Conservation (phyloP, 2,329 filamentous ascomycete species). For the Epichloe typhina region DNA sequence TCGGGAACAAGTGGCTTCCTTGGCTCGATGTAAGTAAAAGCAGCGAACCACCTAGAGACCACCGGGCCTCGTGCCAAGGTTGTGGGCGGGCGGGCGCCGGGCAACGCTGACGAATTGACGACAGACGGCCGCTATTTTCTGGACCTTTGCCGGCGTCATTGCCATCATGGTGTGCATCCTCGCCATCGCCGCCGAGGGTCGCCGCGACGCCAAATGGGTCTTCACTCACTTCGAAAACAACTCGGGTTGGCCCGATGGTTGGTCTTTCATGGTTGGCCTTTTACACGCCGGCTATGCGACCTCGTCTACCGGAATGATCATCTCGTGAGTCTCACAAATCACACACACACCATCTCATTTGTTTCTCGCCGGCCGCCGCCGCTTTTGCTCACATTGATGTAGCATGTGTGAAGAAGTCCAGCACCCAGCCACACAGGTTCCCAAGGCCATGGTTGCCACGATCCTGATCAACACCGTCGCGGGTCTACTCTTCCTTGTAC, state of each 20-base stretch:
- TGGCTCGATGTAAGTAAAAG: slow-evolving; percentile 51
- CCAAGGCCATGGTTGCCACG: slow-evolving; percentile 58
- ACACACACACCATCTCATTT: not conserved
- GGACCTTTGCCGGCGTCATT: slow-evolving; percentile 59
- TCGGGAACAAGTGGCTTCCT: slow-evolving; percentile 55
- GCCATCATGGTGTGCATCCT: slow-evolving; percentile 50
- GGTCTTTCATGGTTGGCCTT: slow-evolving; percentile 62
- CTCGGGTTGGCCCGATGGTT: slow-evolving; percentile 57
- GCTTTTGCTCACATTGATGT: not conserved
- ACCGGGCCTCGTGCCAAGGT: slow-evolving; percentile 3
- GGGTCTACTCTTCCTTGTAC: slow-evolving; percentile 55
- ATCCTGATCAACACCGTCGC: slow-evolving; percentile 53
- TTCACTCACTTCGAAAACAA: slow-evolving; percentile 55
- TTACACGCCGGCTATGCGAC: slow-evolving; percentile 62
- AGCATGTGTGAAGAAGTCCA: slow-evolving; percentile 65
- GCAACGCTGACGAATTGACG: not conserved
- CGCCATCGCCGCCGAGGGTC: slow-evolving; percentile 55
- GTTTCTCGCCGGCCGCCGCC: not conserved
- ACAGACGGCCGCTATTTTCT: slow-evolving; percentile 56
- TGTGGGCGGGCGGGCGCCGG: not conserved
- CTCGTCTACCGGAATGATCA: slow-evolving; percentile 68
- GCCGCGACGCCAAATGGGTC: slow-evolving; percentile 47
- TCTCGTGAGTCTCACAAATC: slow-evolving; percentile 41
- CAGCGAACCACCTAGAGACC: not conserved
- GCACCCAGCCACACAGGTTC: slow-evolving; percentile 52